phyloP scores from a whole-genome alignment of 208 protist species.

The Trypanosoma rangeli region DNA sequence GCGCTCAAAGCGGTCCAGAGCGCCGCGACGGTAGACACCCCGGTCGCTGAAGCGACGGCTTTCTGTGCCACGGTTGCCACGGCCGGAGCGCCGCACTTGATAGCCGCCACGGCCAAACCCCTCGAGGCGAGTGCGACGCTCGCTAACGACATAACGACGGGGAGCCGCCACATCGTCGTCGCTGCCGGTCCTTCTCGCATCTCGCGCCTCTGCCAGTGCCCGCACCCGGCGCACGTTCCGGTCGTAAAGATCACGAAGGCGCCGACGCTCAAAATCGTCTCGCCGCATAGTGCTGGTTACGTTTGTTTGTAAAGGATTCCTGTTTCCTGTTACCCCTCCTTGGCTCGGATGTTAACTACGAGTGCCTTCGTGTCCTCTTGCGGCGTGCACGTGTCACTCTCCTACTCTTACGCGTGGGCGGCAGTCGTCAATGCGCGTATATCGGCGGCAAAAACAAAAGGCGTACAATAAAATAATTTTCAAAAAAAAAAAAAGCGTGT shows the following conservation, averaged over 20 bases:
- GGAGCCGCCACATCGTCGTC: constrained; percentile 57
- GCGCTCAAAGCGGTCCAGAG: constrained; percentile 73
- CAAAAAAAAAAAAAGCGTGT: constrained; percentile 10
- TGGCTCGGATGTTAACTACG: not conserved
- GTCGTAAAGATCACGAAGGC: constrained; percentile 79
- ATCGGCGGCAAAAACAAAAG: not conserved
- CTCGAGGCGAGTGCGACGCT: constrained; percentile 62
- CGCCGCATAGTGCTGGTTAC: constrained; percentile 42
- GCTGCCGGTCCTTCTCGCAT: constrained; percentile 45
- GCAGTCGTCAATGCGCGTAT: not conserved
- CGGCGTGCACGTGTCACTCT: not conserved
- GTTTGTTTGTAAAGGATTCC: not conserved
- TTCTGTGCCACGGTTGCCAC: constrained; percentile 5
- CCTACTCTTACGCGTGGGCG: not conserved
- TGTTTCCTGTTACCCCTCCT: not conserved
- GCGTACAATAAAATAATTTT: not conserved
- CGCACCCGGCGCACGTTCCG: constrained; percentile 73
- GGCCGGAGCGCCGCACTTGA: constrained; percentile 50
- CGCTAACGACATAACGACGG: constrained; percentile 79
- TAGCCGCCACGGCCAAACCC: constrained; percentile 80
- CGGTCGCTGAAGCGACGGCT: constrained; percentile 63
- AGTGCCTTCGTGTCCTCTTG: not conserved
- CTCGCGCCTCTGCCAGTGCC: constrained; percentile 71
- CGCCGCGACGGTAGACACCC: constrained; percentile 57
- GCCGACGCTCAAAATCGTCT: constrained; percentile 75